Base-by-base conservation (phyloP, 352 stramenopile genomes). In the Phytophthora sansomeana region DNA sequence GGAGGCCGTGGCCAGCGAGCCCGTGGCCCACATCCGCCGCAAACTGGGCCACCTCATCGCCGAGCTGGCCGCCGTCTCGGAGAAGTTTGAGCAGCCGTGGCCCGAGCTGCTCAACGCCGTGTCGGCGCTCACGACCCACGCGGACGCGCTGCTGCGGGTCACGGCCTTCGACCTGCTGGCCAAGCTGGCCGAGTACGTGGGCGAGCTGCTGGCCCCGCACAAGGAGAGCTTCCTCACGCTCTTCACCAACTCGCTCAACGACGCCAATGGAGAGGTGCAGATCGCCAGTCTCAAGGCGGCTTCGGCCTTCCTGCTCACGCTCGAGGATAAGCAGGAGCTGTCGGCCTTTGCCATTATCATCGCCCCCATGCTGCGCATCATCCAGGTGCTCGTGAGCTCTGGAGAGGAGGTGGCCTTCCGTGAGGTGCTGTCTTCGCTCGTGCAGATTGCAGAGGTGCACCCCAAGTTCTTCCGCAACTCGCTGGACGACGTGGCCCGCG, bases 31-130 rank as follows among this genome's bases (percentile, higher is more conserved):
- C 62, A 83, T 96, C 59, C 88, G 88, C 32, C 88, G 87, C 65
- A 96, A 96, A 72, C 74, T 96, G 10, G 82, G 77, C 44, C 83
- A 96, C 67, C 66, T 87, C 2, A 75, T 96, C 56, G 88, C 88
- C 19, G 87, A 95, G 56, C 58, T 96, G 24, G 88, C 88, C 11
- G 68, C 74, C 38, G 69, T 89, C 21, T 80, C 71, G 35, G 68
- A 82, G 28, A 79, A 81, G 49, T 75, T 78, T 43, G 63, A 77
- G 7, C 81, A 93, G 62, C 30, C 58, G 5, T 96, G 88, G 88
- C 82, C 85, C 5, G 86, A 96, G 60, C 72, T 96, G 26, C 70
- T 96, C 4, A 75, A 66, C 16, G 72, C 74, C 26, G 78, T 95
- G 38, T 89, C 85, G 46, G 64, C 73, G 24, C 70, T 96, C 51